Evolutionary conservation across 352 stramenopile species (phyloP), one percentile per base, ranked within the genome.

Genomic region (Elongisporangium anandrum): DNA sequence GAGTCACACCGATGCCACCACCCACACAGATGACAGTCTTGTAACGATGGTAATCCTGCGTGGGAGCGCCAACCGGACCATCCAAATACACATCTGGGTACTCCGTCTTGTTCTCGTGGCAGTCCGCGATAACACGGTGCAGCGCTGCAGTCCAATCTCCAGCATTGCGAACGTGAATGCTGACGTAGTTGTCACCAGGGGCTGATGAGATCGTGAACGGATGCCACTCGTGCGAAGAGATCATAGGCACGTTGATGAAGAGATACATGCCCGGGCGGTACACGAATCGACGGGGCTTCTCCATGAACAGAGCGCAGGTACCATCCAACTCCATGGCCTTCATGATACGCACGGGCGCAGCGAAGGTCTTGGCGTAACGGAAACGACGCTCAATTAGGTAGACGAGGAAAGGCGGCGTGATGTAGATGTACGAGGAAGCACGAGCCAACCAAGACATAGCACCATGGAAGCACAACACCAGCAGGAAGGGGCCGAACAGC

Each of bases 201-300:
- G 87, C 87, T 15, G 84, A 95, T 24, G 88, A 95, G 57, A 97
- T 88, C 12, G 86, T 97, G 72, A 97, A 97, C 50, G 91, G 90
- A 56, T 97, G 91, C 89, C 89, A 97, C 72, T 97, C 81, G 29
- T 87, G 72, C 5, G 64, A 61, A 22, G 85, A 95, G 52, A 97
- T 84, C 8, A 78, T 24, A 13, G 88, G 88, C 23, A 90, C 76
- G 61, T 96, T 94, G 52, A 97, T 72, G 58, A 94, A 97, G 55
- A 91, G 72, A 67, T 97, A 97, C 84, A 93, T 91, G 19, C 84
- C 84, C 1, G 84, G 84, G 7, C 72, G 73, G 68, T 88, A 91
- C 23, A 75, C 72, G 56, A 93, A 91, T n/a, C 72, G 72, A 55
- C 75, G 72, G 8, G 84, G 81, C 54, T 89, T 91, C 56, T 90